Base-by-base conservation (phyloP, 306 rosid genomes). In the Abrus pulchellus region DNA sequence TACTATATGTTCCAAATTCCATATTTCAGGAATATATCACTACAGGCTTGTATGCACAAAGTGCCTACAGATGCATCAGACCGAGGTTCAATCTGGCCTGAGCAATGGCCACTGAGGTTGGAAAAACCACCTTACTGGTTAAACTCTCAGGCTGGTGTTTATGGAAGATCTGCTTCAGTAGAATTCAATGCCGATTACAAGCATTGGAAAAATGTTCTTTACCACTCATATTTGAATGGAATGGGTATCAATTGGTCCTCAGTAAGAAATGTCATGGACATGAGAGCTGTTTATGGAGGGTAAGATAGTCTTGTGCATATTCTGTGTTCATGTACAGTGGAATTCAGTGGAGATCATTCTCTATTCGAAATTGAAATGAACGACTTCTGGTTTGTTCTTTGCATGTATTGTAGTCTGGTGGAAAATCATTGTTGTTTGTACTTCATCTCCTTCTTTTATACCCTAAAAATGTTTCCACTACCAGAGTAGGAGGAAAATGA, bases 241-340 rank as follows among this genome's bases (percentile, higher is more conserved):
- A 85, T 93, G 79, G 94, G 93, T 54, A 87, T 93, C 68, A 62
- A 84, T 66, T 93, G 97, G 97, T 81, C 96, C 60, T 84, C 88
- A 1, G 90, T 89, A 27, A 87, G 97, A 90, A 93, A 93, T 88
- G 89, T 91, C 84, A 80, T 93, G 94, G 97, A 93, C 86, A 93
- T 93, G 97, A 93, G 69, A 87, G 89, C 97, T 83, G 88, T 84
- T 28, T 93, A 93, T 76, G 97, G 97, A 88, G 97, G 97, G 97
- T 91, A 85, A 89, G 92, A 41, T 57, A 68, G 60, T 73, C 70
- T 74, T 50, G 1, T 63, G 49, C 41, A 27, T 79, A 41, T 65
- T 72, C 59, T 54, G 48, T 56, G 9, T 72, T 77, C 62, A 20
- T 20, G 20, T 20, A 20, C 20, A 20, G 20, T 30, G 32, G 49